Conservation (phyloP, 805 yeast genomes). For the Yamadazyma nakazawae region DNA sequence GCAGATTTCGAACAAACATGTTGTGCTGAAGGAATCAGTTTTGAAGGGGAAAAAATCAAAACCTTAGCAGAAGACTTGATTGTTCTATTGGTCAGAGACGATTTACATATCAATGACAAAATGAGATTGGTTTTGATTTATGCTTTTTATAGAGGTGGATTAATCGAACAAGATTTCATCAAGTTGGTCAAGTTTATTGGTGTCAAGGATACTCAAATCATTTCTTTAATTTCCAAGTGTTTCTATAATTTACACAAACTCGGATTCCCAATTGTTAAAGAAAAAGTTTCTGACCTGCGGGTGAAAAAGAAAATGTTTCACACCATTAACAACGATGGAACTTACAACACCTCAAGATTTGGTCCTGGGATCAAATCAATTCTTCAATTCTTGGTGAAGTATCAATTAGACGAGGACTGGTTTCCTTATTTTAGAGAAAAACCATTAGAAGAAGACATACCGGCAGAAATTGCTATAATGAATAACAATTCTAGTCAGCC, state of each 20-base stretch:
- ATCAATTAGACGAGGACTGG: slow-evolving; percentile 50
- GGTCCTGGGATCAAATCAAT: slow-evolving; percentile 66
- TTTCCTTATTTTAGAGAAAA: slow-evolving; percentile 78
- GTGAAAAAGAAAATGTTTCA: slow-evolving; percentile 53
- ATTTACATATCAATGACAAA: slow-evolving; percentile 60
- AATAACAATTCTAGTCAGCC: slow-evolving; percentile 6
- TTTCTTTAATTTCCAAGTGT: slow-evolving; percentile 54
- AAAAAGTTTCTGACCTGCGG: slow-evolving; percentile 37
- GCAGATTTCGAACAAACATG: slow-evolving; percentile 86
- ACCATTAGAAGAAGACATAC: slow-evolving; percentile 52
- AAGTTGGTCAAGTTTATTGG: slow-evolving; percentile 61
- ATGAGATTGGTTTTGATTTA: slow-evolving; percentile 72
- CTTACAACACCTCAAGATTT: slow-evolving; percentile 67
- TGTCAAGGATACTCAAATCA: slow-evolving; percentile 43
- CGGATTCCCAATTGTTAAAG: slow-evolving; percentile 55
- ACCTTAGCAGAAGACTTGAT: slow-evolving; percentile 62
- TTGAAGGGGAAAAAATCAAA: slow-evolving; percentile 62
- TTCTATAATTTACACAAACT: slow-evolving; percentile 43
- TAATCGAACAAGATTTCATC: slow-evolving; percentile 66
- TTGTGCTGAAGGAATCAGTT: slow-evolving; percentile 65
- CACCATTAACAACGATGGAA: slow-evolving; percentile 49
- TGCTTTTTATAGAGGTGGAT: slow-evolving; percentile 77
- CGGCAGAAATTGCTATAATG: slow-evolving; percentile 17
- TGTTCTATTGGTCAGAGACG: slow-evolving; percentile 46
- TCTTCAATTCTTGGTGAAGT: slow-evolving; percentile 47